Base-by-base conservation (phyloP, 2,329 filamentous ascomycete genomes). In the Paecilomyces sp. region DNA sequence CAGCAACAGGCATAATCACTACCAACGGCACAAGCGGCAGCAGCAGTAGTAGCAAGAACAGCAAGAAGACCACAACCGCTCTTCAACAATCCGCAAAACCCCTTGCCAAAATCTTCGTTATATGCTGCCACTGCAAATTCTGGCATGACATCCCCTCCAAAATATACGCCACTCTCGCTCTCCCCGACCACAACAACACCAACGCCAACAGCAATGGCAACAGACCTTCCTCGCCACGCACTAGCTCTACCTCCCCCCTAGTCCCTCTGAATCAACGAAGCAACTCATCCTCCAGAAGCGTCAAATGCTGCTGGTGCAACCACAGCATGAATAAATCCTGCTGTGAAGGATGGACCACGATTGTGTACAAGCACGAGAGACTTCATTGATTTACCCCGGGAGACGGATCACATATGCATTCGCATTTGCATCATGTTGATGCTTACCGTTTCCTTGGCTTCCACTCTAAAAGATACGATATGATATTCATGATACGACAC, bases 281-380 rank as follows among this genome's bases (percentile, higher is more conserved):
- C 41, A 47, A 47, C n/a, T n/a, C 41, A 3, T 18, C n/a, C 3
- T 7, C n/a, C 5, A 7, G 15, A 8, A 18, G 41, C 7, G 83
- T 88, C 28, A 84, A 82, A 64, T 90, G 88, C 69, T 87, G 87
- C 8, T 90, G 88, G 88, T 91, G 88, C 70, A 78, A 79, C 52
- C 88, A 91, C 74, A 82, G 83, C 56, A 90, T 91, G 87, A 86
- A 80, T 64, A 87, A 82, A 13, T 77, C 75, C 60, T 91, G 88
- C 73, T 91, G 88, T 70, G 81, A 86, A 11, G 88, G 87, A 7
- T 88, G 88, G 74, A 84, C 85, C 11, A 85, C 88, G 1, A 79
- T 87, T 53, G 83, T 91, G 3, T 84, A 87, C 62, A 75, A 90
- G 66, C 84, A 84, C 67, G 86, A 90, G 71, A 83, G 83, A 54